Evolutionary conservation across 208 protist genomes (phyloP).

Genomic region (Wallacemonas sp.): DNA sequence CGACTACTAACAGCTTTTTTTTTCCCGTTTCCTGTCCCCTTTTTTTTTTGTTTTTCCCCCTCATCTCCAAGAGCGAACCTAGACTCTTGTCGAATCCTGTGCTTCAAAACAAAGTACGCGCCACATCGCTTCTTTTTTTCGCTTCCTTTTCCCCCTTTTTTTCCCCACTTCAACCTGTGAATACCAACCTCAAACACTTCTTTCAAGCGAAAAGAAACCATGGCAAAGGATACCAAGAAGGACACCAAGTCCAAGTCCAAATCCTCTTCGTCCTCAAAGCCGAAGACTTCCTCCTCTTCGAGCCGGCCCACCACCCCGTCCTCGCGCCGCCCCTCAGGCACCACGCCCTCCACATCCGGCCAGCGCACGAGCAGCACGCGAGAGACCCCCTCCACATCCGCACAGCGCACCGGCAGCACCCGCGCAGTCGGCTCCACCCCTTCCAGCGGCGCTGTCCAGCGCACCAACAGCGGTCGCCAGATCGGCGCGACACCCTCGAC

Average conservation of each 20-base stretch:
- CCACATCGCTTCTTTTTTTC: too few relatives aligned
- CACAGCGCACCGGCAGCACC: background rate
- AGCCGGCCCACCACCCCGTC: background rate
- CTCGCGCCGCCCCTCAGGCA: background rate
- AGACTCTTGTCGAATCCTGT: too few relatives aligned
- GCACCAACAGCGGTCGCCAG: constrained; percentile 4
- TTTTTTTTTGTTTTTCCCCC: too few relatives aligned
- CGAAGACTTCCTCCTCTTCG: background rate
- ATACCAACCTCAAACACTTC: background rate
- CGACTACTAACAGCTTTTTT: too few relatives aligned
- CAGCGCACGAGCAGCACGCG: constrained; percentile 9
- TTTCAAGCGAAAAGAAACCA: background rate
- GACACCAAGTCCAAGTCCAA: constrained; percentile 15
- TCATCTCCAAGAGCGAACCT: too few relatives aligned
- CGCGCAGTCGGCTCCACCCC: background rate
- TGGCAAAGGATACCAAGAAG: constrained; percentile 19
- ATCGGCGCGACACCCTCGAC: background rate
- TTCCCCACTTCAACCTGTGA: background rate
- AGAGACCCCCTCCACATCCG: too few relatives aligned
- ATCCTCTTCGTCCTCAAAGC: constrained; percentile 4
- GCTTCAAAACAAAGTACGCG: too few relatives aligned
- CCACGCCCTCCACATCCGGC: background rate
- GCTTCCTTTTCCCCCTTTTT: constrained; percentile 2
- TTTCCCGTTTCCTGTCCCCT: too few relatives aligned
- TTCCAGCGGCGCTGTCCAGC: constrained; percentile 10